Evolutionary conservation across 257 asterid genomes (phyloP).

Genomic region (Rehmannia glutinosa): DNA sequence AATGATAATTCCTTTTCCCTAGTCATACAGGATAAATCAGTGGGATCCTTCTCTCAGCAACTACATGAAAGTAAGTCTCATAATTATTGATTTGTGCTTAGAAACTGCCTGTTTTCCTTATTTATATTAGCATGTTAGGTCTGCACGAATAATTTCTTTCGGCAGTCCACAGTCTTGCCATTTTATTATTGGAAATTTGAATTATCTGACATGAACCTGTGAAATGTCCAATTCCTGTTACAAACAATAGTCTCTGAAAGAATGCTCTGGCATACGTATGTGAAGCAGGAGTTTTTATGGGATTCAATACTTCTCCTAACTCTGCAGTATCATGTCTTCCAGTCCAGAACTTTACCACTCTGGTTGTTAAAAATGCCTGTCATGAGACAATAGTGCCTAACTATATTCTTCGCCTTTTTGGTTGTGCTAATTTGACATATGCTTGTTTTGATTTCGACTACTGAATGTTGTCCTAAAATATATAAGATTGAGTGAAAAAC

Average conservation of each 20-base stretch:
- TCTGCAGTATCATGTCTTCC: too few species aligned
- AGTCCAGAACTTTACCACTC: too few species aligned
- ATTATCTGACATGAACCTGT: neutral
- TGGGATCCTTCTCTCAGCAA: constrained; percentile 91
- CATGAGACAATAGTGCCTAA: too few species aligned
- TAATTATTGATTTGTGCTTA: constrained; percentile 6
- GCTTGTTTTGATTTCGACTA: too few species aligned
- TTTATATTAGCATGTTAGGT: neutral
- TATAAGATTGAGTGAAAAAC: too few species aligned
- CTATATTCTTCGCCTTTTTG: too few species aligned
- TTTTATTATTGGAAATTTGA: neutral
- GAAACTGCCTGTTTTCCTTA: neutral
- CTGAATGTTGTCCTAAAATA: too few species aligned
- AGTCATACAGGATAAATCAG: constrained; percentile 74
- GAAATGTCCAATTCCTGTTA: neutral
- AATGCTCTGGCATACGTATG: neutral
- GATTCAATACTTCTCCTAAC: too few species aligned
- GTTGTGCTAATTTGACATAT: too few species aligned
- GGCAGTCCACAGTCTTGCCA: neutral
- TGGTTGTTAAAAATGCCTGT: too few species aligned
- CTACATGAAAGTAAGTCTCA: constrained; percentile 76
- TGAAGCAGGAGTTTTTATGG: too few species aligned
- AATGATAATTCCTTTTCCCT: constrained; percentile 12
- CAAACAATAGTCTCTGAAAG: neutral
- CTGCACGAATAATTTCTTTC: neutral